These are phyloP conservation scores for Stagonosporopsis cucurbitacearum DNA, from an alignment of 2,329 filamentous ascomycete species.

Conservation along the genomic window DNA sequence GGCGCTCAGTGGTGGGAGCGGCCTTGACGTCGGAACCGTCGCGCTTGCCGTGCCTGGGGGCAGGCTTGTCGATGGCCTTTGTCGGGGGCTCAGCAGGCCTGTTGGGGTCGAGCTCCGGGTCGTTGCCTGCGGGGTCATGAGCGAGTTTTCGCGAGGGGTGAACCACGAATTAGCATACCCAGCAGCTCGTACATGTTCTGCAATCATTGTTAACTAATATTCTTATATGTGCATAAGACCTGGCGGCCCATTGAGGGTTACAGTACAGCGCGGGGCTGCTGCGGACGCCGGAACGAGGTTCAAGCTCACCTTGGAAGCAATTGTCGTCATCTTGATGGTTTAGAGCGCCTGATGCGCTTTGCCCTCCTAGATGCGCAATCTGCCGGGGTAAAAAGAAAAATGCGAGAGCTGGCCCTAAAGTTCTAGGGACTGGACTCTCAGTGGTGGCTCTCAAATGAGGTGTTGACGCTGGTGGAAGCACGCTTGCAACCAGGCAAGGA, in stretches of 20 bases:
- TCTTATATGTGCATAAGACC: not conserved
- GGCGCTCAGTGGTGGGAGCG: constrained; percentile 47
- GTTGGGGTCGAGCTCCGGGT: constrained; percentile 75
- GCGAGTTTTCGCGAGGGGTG: constrained; percentile 21
- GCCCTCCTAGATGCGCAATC: constrained; percentile 52
- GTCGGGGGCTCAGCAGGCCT: constrained; percentile 77
- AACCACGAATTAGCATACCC: constrained; percentile 67
- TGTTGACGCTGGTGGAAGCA: constrained; percentile 39
- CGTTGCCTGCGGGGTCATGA: constrained; percentile 63
- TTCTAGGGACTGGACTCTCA: constrained; percentile 50
- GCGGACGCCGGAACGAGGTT: constrained; percentile 17
- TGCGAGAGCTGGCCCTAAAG: constrained; percentile 50
- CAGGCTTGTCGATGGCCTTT: constrained; percentile 87
- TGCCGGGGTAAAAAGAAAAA: constrained; percentile 38
- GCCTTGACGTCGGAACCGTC: constrained; percentile 76
- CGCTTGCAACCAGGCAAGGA: constrained; percentile 21
- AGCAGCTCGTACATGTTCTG: constrained; percentile 99
- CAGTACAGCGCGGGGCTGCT: constrained; percentile 15
- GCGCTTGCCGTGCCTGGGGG: constrained; percentile 81
- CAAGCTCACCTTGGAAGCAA: constrained; percentile 53
- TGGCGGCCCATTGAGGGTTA: constrained; percentile 18
- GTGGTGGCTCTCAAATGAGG: constrained; percentile 36
- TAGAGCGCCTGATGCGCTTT: constrained; percentile 55
- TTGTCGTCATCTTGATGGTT: constrained; percentile 50
- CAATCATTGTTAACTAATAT: constrained; percentile 46